Percentiles rank a stretch among this genome's conserved stretches.
These are phyloP conservation scores for Cryphonectria japonica DNA, from an alignment of 2,329 filamentous ascomycete species.

Conservation along the genomic window DNA sequence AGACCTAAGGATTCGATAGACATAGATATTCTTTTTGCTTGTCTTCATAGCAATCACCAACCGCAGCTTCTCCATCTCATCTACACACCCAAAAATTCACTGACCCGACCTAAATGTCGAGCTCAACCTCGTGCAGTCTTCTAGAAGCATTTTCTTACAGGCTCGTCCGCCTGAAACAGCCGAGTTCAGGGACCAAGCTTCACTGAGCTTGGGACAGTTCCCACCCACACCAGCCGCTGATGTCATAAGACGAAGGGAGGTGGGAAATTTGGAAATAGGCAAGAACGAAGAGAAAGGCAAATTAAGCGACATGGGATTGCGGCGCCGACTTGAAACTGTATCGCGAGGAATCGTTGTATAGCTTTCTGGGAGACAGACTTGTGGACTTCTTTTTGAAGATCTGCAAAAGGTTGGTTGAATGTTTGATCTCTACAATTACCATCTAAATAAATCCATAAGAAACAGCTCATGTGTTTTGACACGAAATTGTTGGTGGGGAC, in stretches of 20 bases:
- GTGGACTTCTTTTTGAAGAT: neutral
- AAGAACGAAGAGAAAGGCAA: neutral
- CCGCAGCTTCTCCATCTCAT: conserved; percentile 9
- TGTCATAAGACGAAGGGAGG: neutral
- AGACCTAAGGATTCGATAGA: conserved; percentile 24
- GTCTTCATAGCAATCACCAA: conserved; percentile 20
- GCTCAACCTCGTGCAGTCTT: neutral
- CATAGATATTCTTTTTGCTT: conserved; percentile 25
- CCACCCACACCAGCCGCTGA: neutral
- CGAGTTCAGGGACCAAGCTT: conserved; percentile 9
- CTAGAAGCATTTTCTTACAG: neutral
- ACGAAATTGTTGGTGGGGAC: neutral
- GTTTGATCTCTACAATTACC: neutral
- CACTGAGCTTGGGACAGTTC: neutral
- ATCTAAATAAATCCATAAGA: neutral
- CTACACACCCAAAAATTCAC: neutral
- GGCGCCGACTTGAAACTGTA: neutral
- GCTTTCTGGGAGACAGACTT: neutral
- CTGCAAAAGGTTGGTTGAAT: neutral
- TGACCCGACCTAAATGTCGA: neutral
- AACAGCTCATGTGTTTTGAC: neutral
- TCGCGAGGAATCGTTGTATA: neutral
- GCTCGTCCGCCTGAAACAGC: neutral
- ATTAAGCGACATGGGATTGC: neutral
- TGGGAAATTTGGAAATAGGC: too few species aligned